Base-by-base conservation (phyloP, 192 early-diverging fungal genomes). In the Entophlyctis luteolus region DNA sequence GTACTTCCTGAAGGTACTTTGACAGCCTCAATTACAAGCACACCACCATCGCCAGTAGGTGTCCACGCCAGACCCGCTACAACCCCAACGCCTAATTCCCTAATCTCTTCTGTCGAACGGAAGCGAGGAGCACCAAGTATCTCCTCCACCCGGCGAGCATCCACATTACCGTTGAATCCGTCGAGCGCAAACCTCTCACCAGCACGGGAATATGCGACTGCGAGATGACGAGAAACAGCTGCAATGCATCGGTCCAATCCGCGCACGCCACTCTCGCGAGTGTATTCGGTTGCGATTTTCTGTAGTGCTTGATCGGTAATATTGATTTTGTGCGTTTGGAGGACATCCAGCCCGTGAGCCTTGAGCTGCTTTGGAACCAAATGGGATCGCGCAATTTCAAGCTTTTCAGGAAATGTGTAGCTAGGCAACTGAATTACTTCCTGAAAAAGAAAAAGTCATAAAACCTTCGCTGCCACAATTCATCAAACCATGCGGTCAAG, bases 61-160 rank as follows among this genome's bases (percentile, higher is more conserved):
- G 89, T 89, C 77, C 88, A 94, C 3, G 92, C 90, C 59, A 94
- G 75, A 1, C 92, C 92, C 29, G 87, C 90, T 0, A 90, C 89
- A n/a, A 94, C 85, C 0, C 92, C 92, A 28, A 89, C 86, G 1
- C 75, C 70, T 5, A 80, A 37, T 2, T 79, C 75, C 6, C 86
- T 81, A 63, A 89, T 87, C 32, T 84, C 77, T 2, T 90, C 83
- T 63, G 91, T 89, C 46, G 87, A 83, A 46, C 88, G 84, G 72
- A 76, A 92, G 42, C 73, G 78, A 62, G 77, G 78, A 20, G 56
- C 67, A 23, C 91, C 91, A 5, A 93, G 65, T 48, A 93, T 90
- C 1, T 75, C 71, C 33, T 81, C 81, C 31, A 93, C 48, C 37
- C 81, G 79, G 0, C 78, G 62, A 23, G 72, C 35, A 0, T 67